A percentile compares a stretch with the other conserved stretches of the same genome.
Conservation (phyloP, 345 rosid genomes). For the Draba incana region DNA sequence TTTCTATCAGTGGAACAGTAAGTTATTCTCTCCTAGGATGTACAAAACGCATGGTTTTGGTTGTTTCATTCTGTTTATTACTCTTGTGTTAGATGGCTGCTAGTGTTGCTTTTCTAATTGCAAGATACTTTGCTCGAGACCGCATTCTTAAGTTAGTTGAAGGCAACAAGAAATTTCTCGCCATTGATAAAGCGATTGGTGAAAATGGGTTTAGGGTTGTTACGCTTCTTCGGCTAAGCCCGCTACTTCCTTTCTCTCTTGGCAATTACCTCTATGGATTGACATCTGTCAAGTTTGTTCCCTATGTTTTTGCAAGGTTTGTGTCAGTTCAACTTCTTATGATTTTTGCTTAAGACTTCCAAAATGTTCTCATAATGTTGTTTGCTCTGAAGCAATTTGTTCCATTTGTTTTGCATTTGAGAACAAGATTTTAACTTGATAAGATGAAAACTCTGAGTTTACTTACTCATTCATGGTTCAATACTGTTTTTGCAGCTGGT, state of each 20-base stretch:
- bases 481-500: constrained; percentile 67
- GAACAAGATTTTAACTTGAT: neutral
- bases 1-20: constrained; percentile 98
- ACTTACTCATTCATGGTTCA: constrained; percentile 5
- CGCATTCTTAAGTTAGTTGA: constrained; percentile 90
- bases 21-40: constrained; percentile 32
- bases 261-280: constrained; percentile 93
- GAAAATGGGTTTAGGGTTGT: constrained; percentile 94
- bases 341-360: neutral
- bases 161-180: constrained; percentile 95
- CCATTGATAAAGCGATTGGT: constrained; percentile 97
- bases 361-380: neutral
- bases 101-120: constrained; percentile 87
- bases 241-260: constrained; percentile 94
- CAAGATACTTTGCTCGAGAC: constrained; percentile 97
- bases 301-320: constrained; percentile 94
- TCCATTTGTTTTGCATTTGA: constrained; percentile 7
- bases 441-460: neutral
- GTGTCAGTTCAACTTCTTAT: constrained; percentile 27
- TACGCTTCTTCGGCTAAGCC: constrained; percentile 91
- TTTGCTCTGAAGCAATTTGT: neutral
- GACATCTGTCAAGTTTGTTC: constrained; percentile 91
- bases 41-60: neutral
- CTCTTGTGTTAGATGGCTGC: constrained; percentile 75
- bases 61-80: constrained; percentile 31